Conservation (phyloP, 148 eudicot genomes). For the Spergularia marina region DNA sequence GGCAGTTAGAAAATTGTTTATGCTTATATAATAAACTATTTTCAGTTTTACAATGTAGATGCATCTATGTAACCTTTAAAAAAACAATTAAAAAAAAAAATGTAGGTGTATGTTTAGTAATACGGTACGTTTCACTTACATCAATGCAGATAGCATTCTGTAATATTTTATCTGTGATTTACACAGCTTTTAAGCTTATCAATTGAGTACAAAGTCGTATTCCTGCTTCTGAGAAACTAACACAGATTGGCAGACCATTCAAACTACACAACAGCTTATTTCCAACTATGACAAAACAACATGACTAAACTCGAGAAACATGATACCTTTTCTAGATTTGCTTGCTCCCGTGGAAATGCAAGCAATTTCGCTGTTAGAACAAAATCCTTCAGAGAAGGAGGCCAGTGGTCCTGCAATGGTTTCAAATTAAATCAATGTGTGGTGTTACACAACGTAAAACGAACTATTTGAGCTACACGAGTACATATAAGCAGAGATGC, state of each 20-base stretch:
- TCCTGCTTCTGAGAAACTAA: neutral
- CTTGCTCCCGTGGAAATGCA: slow-evolving; percentile 68
- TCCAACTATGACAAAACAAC: neutral
- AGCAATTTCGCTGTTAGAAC: slow-evolving; percentile 46
- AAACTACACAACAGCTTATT: no score
- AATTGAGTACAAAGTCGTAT: no score
- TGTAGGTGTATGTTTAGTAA: no score
- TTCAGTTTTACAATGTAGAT: no score
- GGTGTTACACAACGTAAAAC: neutral
- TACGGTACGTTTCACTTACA: no score
- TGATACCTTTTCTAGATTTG: slow-evolving; percentile 57
- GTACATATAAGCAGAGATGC: neutral
- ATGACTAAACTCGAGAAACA: neutral
- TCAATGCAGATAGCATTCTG: no score
- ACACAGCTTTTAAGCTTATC: no score
- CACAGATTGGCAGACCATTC: neutral
- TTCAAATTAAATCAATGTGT: neutral
- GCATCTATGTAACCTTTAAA: no score
- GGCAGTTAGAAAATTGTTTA: no score
- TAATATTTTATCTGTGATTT: no score
- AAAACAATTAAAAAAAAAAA: no score
- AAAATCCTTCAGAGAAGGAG: slow-evolving; percentile 68
- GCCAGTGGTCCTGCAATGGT: slow-evolving; percentile 68
- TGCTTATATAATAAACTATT: no score
- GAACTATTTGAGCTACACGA: neutral